Conservation (phyloP, 768 basidiomycete species). For the Suillus americanus region DNA sequence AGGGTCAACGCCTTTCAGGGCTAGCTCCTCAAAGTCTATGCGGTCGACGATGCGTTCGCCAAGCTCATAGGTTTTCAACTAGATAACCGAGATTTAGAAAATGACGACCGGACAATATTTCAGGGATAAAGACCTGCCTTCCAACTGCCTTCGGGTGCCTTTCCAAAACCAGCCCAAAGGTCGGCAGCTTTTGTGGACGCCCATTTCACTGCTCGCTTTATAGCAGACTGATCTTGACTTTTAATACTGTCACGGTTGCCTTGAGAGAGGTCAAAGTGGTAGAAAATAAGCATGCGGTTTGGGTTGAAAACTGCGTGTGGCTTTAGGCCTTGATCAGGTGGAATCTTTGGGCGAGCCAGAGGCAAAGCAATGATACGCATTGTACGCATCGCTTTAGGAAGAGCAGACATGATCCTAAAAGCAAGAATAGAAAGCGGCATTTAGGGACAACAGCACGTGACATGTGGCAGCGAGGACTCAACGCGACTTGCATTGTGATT, state of each 20-base stretch:
- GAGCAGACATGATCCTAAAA: slow-evolving; percentile 14
- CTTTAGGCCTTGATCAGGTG: slow-evolving; percentile 11
- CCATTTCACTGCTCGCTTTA: slow-evolving; percentile 39
- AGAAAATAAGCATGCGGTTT: slow-evolving; percentile 38
- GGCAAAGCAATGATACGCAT: slow-evolving; percentile 53
- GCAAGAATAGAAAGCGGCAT: neutral
- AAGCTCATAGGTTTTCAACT: slow-evolving; percentile 60
- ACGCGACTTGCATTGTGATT: neutral
- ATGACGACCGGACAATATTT: neutral
- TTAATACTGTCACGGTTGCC: slow-evolving; percentile 34
- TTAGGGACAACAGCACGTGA: neutral
- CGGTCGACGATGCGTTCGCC: slow-evolving; percentile 71
- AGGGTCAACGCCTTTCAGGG: slow-evolving; percentile 70
- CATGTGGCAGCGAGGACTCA: neutral
- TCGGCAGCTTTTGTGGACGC: slow-evolving; percentile 49
- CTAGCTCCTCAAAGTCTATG: slow-evolving; percentile 80
- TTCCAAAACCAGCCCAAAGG: slow-evolving; percentile 69
- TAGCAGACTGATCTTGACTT: slow-evolving; percentile 33
- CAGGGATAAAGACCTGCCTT: slow-evolving; percentile 47
- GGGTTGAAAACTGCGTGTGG: slow-evolving; percentile 10
- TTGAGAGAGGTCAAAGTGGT: slow-evolving; percentile 36
- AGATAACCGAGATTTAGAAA: neutral
- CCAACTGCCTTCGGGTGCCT: slow-evolving; percentile 65
- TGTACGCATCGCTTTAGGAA: slow-evolving; percentile 21
- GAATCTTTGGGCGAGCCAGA: slow-evolving; percentile 27